phyloP scores from a whole-genome alignment of 1,284 basidiomycete genomes.

The Malassezia slooffiae region DNA sequence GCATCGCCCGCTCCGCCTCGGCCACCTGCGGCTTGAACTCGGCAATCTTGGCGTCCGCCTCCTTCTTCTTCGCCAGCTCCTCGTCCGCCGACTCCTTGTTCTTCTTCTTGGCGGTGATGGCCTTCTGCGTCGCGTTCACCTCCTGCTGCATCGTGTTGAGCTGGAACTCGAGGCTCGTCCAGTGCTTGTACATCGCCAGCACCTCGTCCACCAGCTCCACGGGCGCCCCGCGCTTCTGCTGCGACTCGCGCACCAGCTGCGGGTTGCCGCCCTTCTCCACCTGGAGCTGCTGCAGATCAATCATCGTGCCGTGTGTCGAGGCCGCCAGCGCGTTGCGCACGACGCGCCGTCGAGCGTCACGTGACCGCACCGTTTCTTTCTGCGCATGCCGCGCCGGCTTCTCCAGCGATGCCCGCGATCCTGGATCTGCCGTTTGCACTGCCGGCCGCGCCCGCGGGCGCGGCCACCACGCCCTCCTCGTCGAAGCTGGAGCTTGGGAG shows the following conservation, averaged over 20 bases:
- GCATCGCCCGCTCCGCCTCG: conserved; percentile 65
- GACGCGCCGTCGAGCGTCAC: not conserved
- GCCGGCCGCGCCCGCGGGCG: conserved; percentile 30
- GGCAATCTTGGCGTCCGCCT: conserved; percentile 66
- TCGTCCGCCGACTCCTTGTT: conserved; percentile 81
- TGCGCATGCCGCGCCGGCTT: not conserved
- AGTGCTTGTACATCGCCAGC: conserved; percentile 77
- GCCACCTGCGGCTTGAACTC: conserved; percentile 54
- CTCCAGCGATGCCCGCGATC: conserved; percentile 27
- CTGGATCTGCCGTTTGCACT: conserved; percentile 38
- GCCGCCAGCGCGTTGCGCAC: not conserved
- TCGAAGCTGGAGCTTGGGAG: conserved; percentile 20
- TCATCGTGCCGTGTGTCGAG: conserved; percentile 14
- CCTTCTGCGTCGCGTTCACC: conserved; percentile 80
- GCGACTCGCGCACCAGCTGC: conserved; percentile 81
- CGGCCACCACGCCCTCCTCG: conserved; percentile 20
- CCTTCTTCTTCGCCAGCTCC: conserved; percentile 64
- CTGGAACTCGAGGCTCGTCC: conserved; percentile 81
- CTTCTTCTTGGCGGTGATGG: conserved; percentile 88
- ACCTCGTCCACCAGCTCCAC: conserved; percentile 89
- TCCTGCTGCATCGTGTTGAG: conserved; percentile 66
- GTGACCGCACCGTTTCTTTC: not conserved
- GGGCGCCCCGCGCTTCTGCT: conserved; percentile 75
- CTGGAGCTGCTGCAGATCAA: conserved; percentile 33
- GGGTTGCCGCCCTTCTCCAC: conserved; percentile 68